Evolutionary conservation across 2,329 filamentous ascomycete species (phyloP).

Genomic region (Fusarium dimerum): DNA sequence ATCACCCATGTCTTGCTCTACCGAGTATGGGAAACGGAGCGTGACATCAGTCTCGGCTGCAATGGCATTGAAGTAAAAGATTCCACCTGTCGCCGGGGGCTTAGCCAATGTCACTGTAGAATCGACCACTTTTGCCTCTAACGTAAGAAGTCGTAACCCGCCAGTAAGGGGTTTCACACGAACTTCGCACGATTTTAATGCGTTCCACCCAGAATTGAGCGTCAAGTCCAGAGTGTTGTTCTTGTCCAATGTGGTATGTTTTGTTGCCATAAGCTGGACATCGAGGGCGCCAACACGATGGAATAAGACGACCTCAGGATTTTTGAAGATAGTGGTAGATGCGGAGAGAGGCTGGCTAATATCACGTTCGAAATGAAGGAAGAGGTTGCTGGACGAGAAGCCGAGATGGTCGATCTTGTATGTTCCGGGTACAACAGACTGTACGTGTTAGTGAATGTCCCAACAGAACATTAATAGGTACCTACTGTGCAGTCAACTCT

Average conservation of each 20-base stretch:
- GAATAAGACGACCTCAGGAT: constrained; percentile 70
- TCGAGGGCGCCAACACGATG: constrained; percentile 70
- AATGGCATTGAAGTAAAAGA: constrained; percentile 53
- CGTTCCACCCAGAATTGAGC: constrained; percentile 74
- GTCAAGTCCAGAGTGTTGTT: constrained; percentile 76
- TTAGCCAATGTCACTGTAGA: constrained; percentile 46
- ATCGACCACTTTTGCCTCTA: constrained; percentile 55
- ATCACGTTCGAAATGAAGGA: constrained; percentile 66
- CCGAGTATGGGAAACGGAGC: constrained; percentile 76
- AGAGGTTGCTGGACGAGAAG: constrained; percentile 63
- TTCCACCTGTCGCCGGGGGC: constrained; percentile 55
- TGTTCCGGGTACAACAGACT: constrained; percentile 69
- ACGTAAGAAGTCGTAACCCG: constrained; percentile 63
- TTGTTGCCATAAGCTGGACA: constrained; percentile 65
- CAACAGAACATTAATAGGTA: not conserved
- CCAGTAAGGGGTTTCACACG: constrained; percentile 66
- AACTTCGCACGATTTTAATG: constrained; percentile 59
- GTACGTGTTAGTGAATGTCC: constrained; percentile 27
- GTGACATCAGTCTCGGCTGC: constrained; percentile 48
- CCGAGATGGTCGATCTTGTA: constrained; percentile 76
- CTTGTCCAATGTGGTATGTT: constrained; percentile 75
- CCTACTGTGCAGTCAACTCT: constrained; percentile 39
- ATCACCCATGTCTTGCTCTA: constrained; percentile 73
- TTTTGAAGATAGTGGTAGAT: constrained; percentile 53
- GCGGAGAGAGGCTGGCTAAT: constrained; percentile 47